Evolutionary conservation across 768 basidiomycete species (phyloP).

Genomic region (Amanita jacksonii): DNA sequence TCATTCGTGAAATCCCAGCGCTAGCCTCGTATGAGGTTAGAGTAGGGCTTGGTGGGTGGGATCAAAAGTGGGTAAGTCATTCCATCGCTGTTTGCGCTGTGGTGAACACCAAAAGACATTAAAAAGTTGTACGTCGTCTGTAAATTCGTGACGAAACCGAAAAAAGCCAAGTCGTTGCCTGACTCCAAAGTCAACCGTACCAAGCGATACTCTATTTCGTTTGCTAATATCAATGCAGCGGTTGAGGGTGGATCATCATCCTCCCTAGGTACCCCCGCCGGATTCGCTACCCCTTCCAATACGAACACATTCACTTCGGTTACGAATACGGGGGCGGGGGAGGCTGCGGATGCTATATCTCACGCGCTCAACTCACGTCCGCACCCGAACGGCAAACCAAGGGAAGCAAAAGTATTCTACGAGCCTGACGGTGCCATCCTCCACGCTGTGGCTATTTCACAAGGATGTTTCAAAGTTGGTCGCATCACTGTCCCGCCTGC

Average conservation of each 20-base stretch:
- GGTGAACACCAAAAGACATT: no score
- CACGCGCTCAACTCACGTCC: background rate
- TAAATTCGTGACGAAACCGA: conserved; percentile 53
- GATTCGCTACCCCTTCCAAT: conserved; percentile 4
- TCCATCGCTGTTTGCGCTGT: no score
- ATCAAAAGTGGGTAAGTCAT: conserved; percentile 73
- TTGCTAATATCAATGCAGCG: conserved; percentile 28
- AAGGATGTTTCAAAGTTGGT: conserved; percentile 58
- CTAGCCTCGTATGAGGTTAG: conserved; percentile 53
- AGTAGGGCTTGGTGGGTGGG: conserved; percentile 51
- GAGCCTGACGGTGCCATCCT: conserved; percentile 48
- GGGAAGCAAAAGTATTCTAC: background rate
- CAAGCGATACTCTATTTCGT: conserved; percentile 11
- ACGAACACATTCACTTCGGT: no score
- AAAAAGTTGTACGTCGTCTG: conserved; percentile 52
- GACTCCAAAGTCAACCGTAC: background rate
- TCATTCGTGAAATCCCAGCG: conserved; percentile 63
- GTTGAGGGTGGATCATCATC: conserved; percentile 20
- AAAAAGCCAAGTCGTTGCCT: conserved; percentile 16
- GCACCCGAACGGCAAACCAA: conserved; percentile 11
- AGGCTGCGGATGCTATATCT: conserved; percentile 23
- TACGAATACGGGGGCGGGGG: no score
- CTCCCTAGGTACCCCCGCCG: conserved; percentile 7
- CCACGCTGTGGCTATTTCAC: conserved; percentile 56
- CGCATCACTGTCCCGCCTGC: conserved; percentile 68